These are phyloP conservation scores for Gnomoniopsis sp. DNA, from an alignment of 2,329 filamentous ascomycete genomes.

Conservation along the genomic window DNA sequence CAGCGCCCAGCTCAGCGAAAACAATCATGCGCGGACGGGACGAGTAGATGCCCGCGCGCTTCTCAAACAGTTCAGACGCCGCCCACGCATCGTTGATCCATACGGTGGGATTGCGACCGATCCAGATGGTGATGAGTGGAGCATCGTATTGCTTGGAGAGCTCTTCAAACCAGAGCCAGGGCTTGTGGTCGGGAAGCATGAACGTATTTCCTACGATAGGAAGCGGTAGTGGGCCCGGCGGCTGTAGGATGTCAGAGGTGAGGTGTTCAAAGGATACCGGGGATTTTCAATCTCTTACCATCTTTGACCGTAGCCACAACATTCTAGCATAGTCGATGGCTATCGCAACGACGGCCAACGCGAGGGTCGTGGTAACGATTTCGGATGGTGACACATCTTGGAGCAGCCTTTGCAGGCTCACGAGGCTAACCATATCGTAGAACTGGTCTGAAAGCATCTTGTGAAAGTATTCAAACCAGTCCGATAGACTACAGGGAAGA, in stretches of 20 bases:
- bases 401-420: background rate
- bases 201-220: conserved; percentile 56
- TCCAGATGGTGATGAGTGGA: conserved; percentile 54
- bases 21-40: conserved; percentile 47
- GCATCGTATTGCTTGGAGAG: conserved; percentile 46
- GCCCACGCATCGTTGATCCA: conserved; percentile 48
- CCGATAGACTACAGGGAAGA: background rate
- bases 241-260: conserved; percentile 30
- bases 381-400: background rate
- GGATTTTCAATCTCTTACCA: conserved; percentile 30
- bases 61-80: conserved; percentile 53
- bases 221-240: conserved; percentile 50
- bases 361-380: conserved; percentile 17
- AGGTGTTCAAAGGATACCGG: background rate
- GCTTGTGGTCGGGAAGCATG: conserved; percentile 49
- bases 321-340: conserved; percentile 44
- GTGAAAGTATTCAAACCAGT: background rate
- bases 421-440: background rate
- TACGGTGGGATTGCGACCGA: conserved; percentile 43
- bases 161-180: conserved; percentile 56
- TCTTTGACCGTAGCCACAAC: conserved; percentile 45
- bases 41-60: conserved; percentile 48
- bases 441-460: conserved; percentile 11
- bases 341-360: conserved; percentile 25
- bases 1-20: conserved; percentile 43